phyloP scores from a whole-genome alignment of 2,329 filamentous ascomycete species.

The Pyricularia pennisetigena region DNA sequence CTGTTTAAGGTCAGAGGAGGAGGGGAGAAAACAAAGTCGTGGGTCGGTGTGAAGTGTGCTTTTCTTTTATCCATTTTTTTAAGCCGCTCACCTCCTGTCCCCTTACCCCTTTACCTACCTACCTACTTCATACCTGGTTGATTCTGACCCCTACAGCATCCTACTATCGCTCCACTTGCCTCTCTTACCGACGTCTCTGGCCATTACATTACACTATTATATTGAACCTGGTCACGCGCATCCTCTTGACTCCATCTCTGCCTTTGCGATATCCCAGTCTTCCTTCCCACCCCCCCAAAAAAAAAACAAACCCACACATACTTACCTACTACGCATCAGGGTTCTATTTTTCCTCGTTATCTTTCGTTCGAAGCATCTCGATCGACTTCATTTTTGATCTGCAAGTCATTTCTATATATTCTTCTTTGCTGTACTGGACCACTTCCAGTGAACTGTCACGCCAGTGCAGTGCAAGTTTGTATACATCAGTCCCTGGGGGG shows the following conservation, averaged over 20 bases:
- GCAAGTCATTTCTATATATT: neutral
- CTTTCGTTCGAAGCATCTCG: neutral
- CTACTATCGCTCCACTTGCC: neutral
- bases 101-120: neutral
- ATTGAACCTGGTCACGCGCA: neutral
- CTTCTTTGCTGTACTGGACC: neutral
- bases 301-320: neutral
- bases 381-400: neutral
- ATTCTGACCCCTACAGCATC: neutral
- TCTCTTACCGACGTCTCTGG: neutral
- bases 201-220: neutral
- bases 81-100: neutral
- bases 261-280: neutral
- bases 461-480: neutral
- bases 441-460: neutral
- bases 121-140: neutral
- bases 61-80: neutral
- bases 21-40: neutral
- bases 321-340: neutral
- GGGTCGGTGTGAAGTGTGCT: neutral
- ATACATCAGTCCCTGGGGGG: neutral
- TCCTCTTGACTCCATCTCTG: neutral
- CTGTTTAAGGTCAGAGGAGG: neutral
- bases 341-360: neutral
- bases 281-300: neutral